Percentiles rank a stretch among this genome's conserved stretches.
These are phyloP conservation scores for Leccinum cinnamomeum DNA, from an alignment of 1,284 basidiomycete species.

Conservation along the genomic window DNA sequence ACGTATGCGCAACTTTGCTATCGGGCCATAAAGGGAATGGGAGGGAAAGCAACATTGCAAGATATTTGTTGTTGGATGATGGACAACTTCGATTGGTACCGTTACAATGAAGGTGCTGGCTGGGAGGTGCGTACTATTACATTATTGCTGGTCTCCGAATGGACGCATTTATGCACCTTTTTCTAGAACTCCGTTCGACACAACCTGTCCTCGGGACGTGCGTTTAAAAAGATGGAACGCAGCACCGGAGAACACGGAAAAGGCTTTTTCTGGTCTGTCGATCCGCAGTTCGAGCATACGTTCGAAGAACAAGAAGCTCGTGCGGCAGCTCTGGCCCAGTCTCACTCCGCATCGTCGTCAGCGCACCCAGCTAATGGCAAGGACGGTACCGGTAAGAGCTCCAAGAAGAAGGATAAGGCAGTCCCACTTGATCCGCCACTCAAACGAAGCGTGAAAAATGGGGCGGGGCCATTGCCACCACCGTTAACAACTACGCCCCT, in stretches of 20 bases:
- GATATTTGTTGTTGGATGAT: slow-evolving; percentile 93
- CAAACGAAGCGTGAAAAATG: slow-evolving; percentile 64
- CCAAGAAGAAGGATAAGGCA: slow-evolving; percentile 56
- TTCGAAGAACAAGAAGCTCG: slow-evolving; percentile 69
- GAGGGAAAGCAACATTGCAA: slow-evolving; percentile 85
- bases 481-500: slow-evolving; percentile 64
- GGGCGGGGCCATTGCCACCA: slow-evolving; percentile 57
- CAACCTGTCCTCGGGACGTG: slow-evolving; percentile 85
- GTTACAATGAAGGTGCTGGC: slow-evolving; percentile 71
- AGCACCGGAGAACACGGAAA: slow-evolving; percentile 86
- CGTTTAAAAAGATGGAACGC: slow-evolving; percentile 83
- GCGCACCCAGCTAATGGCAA: slow-evolving; percentile 30
- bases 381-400: slow-evolving; percentile 29
- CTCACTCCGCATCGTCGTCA: slow-evolving; percentile 15
- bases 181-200: slow-evolving; percentile 87
- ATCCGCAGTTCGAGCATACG: slow-evolving; percentile 65
- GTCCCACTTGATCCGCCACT: slow-evolving; percentile 54
- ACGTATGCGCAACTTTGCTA: slow-evolving; percentile 82
- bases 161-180: slow-evolving; percentile 15
- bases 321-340: slow-evolving; percentile 36
- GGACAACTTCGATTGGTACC: slow-evolving; percentile 87
- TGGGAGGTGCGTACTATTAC: slow-evolving; percentile 71
- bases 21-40: slow-evolving; percentile 73
- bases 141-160: slow-evolving; percentile 15
- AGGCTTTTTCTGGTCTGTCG: slow-evolving; percentile 87